Base-by-base conservation (phyloP, 176 grass and related monocot species). In the Oryza nivara region DNA sequence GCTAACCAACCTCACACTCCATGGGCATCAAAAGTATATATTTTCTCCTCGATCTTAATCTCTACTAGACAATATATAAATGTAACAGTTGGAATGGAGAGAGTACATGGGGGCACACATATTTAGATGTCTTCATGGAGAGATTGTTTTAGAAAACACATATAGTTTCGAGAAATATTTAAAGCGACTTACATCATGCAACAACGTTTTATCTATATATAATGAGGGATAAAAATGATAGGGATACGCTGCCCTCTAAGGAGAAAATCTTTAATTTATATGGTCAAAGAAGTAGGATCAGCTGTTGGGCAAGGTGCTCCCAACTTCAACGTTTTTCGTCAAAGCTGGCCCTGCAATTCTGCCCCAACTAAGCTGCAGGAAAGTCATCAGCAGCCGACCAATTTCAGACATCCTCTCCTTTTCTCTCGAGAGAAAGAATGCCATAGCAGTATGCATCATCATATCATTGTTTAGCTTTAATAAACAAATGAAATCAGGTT, bases 301-400 rank as follows among this genome's bases (percentile, higher is more conserved):
- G 35, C 51, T 76, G 46, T 68, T 76, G 73, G 45, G 14, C 20
- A 23, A 35, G 16, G 47, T 19, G 35, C n/a, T 47, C 36, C 20
- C 1, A 78, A 30, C 36, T 72, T 28, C 47, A 25, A 34, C 25
- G 51, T 72, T 88, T 58, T 63, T 65, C 70, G 86, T 72, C 86
- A 66, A 83, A 68, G n/a, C 17, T 16, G 41, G 41, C 9, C 38
- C 68, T 47, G 80, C 76, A 92, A 76, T 48, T 28, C 73, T 85
- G 74, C 81, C 58, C 64, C 35, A 65, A 14, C 48, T 58, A 72
- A 72, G 25, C 26, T 30, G 35, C 60, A 60, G 45, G 40, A 12
- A 61, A 32, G 67, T 78, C 73, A 77, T 51, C 64, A 32, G 19
- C 44, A 54, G 7, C 45, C 14, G 28, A 32, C 74, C 47, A 41